A percentile compares a stretch with the other conserved stretches of the same genome.
Conservation (phyloP, 2,329 filamentous ascomycete species). For the Fusarium dlaminii region DNA sequence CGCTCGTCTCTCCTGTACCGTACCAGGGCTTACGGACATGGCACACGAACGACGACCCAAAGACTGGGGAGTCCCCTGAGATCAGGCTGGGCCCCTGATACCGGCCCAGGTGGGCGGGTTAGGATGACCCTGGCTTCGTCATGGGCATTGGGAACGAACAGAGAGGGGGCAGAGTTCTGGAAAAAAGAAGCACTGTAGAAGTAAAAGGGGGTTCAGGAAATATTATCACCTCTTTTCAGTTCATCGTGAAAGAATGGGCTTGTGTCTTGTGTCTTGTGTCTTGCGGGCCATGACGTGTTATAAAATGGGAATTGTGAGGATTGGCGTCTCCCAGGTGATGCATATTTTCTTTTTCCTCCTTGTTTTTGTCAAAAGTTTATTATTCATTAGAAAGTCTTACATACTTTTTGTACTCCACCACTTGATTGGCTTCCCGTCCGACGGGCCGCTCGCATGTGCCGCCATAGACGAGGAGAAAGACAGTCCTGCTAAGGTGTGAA, state of each 20-base stretch:
- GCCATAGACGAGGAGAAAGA: conserved; percentile 10
- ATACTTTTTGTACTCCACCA: conserved; percentile 18
- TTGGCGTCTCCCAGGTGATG: conserved; percentile 34
- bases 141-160: conserved; percentile 6
- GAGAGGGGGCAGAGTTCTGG: conserved; percentile 33
- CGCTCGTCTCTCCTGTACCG: neutral
- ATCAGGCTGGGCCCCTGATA: conserved; percentile 33
- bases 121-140: conserved; percentile 36
- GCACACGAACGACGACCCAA: conserved; percentile 29
- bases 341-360: conserved; percentile 1
- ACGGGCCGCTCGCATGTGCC: conserved; percentile 36
- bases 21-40: conserved; percentile 18
- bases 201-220: conserved; percentile 36
- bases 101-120: conserved; percentile 37
- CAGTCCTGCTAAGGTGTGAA: neutral
- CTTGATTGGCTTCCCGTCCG: conserved; percentile 36
- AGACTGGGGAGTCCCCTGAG: conserved; percentile 36
- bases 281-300: conserved; percentile 23
- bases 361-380: conserved; percentile 13
- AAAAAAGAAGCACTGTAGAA: conserved; percentile 3
- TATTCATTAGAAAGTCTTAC: neutral
- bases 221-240: neutral
- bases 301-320: neutral
- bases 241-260: neutral
- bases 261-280: neutral